Conservation (phyloP, 305 asterid genomes). For the Solanum hybrid region DNA sequence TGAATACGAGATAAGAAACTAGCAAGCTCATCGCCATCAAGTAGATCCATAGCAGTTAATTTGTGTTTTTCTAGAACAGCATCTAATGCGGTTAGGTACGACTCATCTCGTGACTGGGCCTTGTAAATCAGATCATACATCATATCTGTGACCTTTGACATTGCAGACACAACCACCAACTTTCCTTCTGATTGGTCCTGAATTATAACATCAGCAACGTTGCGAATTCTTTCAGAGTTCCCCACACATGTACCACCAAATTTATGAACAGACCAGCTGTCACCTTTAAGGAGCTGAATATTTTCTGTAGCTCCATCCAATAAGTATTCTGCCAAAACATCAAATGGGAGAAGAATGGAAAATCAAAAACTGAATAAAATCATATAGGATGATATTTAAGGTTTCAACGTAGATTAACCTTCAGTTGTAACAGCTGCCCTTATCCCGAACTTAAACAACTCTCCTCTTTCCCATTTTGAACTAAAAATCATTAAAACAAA, state of each 20-base stretch:
- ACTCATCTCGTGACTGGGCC: conserved; percentile 77
- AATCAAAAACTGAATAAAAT: not conserved
- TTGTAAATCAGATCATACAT: conserved; percentile 82
- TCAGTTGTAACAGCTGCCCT: conserved; percentile 53
- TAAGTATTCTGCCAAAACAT: conserved; percentile 14
- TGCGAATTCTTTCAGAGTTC: conserved; percentile 68
- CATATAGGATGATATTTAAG: conserved; percentile 2
- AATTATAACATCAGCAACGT: conserved; percentile 70
- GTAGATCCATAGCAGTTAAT: conserved; percentile 66
- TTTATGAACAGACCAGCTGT: conserved; percentile 87
- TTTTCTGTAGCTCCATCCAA: conserved; percentile 47
- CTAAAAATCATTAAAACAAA: conserved; percentile 14
- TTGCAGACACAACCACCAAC: conserved; percentile 88
- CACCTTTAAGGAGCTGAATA: conserved; percentile 63
- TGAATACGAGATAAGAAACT: conserved; percentile 54
- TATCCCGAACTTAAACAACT: conserved; percentile 23
- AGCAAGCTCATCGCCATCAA: conserved; percentile 68
- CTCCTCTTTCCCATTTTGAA: conserved; percentile 30
- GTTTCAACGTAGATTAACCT: conserved; percentile 22
- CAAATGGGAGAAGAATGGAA: conserved; percentile 11
- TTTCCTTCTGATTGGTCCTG: conserved; percentile 68
- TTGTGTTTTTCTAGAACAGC: conserved; percentile 79
- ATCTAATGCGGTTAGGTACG: conserved; percentile 55
- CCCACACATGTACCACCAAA: conserved; percentile 99
- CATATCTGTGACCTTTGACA: conserved; percentile 98